These are phyloP conservation scores for Knoxia roxburghii DNA, from an alignment of 257 asterid species.

Conservation along the genomic window DNA sequence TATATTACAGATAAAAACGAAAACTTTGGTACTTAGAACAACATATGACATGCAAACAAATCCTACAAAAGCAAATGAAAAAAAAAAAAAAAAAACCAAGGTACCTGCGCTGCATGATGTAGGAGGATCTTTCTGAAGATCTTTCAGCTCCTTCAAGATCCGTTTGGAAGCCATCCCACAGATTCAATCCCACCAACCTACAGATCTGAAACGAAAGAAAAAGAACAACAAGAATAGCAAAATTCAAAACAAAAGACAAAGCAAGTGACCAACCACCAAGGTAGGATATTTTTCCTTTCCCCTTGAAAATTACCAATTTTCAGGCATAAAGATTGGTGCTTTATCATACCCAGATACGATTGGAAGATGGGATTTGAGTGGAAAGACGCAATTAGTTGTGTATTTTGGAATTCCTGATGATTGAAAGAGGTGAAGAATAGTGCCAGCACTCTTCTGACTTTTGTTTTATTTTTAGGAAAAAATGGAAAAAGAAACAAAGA, in stretches of 20 bases:
- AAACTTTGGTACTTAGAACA: not conserved
- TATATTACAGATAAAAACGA: not conserved
- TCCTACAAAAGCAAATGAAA: not conserved
- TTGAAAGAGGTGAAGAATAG: not conserved
- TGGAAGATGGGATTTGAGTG: constrained; percentile 12
- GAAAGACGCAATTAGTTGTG: constrained; percentile 6
- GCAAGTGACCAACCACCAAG: not conserved
- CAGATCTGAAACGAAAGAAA: constrained; percentile 13
- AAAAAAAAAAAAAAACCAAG: not conserved
- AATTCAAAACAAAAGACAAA: not conserved
- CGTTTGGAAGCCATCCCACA: constrained; percentile 65
- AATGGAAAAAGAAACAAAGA: not conserved
- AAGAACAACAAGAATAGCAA: not conserved
- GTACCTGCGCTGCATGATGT: constrained; percentile 70
- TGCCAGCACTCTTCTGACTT: not conserved
- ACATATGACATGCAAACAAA: not conserved
- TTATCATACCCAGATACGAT: constrained; percentile 3
- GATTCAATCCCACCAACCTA: constrained; percentile 19
- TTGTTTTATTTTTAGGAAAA: not conserved
- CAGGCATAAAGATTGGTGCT: not conserved
- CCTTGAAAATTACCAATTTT: too few relatives aligned
- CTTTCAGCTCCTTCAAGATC: constrained; percentile 69
- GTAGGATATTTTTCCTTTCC: too few relatives aligned
- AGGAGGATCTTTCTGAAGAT: constrained; percentile 73
- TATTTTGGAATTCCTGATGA: not conserved